Evolutionary conservation across 768 basidiomycete genomes (phyloP).

Genomic region (Russula compacta): DNA sequence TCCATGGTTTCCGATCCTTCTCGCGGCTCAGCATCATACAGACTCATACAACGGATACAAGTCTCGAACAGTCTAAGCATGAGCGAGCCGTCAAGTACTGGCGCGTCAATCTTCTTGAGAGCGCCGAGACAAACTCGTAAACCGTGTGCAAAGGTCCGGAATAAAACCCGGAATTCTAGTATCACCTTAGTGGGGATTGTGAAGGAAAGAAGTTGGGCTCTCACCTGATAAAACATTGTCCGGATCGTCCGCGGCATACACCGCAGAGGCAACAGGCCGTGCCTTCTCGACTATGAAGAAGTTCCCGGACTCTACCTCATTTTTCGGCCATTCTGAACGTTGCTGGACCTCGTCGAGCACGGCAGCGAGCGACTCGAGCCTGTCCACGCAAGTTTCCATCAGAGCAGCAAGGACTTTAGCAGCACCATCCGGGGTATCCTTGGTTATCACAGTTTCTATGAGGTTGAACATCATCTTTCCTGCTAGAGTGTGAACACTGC

Average conservation of each 20-base stretch:
- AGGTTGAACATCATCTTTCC: conserved; percentile 90
- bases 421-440: conserved; percentile 63
- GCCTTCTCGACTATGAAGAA: conserved; percentile 71
- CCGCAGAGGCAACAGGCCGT: conserved; percentile 70
- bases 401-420: conserved; percentile 62
- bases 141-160: conserved; percentile 82
- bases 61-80: conserved; percentile 84
- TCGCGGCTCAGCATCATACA: conserved; percentile 66
- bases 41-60: conserved; percentile 72
- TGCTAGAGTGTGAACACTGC: conserved; percentile 79
- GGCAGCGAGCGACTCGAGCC: conserved; percentile 70
- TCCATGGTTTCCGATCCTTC: conserved; percentile 77
- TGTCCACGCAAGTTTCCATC: conserved; percentile 76
- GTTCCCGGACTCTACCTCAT: conserved; percentile 37
- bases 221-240: conserved; percentile 76
- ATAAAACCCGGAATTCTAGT: conserved; percentile 76
- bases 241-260: conserved; percentile 71
- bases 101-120: conserved; percentile 71
- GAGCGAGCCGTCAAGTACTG: conserved; percentile 74
- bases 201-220: conserved; percentile 22
- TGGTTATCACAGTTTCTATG: conserved; percentile 69
- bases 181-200: conserved; percentile 8
- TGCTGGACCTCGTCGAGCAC: conserved; percentile 50
- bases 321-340: conserved; percentile 37
- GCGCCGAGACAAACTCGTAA: conserved; percentile 71